Evolutionary conservation across 1,284 basidiomycete genomes (phyloP).

Genomic region (Cryptococcus sp.): DNA sequence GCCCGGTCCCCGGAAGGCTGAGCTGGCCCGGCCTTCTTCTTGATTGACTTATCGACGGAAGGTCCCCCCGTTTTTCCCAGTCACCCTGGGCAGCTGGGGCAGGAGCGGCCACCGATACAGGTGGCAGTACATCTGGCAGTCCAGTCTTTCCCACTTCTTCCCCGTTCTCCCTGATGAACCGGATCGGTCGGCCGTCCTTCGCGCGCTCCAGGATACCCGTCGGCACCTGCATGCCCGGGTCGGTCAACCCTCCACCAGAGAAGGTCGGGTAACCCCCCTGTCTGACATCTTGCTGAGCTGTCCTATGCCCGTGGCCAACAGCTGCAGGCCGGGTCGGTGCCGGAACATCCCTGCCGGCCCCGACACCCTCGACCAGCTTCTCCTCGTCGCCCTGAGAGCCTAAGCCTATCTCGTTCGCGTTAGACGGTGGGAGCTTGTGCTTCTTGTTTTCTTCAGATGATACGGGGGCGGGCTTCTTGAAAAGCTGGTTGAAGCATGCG

Average conservation of each 20-base stretch:
- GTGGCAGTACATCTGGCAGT: neutral
- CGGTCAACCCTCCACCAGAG: constrained; percentile 19
- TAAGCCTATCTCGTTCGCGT: constrained; percentile 20
- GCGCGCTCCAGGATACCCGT: constrained; percentile 22
- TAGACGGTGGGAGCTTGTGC: constrained; percentile 10
- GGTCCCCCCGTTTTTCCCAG: neutral
- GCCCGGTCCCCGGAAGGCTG: too few species aligned
- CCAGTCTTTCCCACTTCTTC: neutral
- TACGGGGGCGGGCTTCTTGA: neutral
- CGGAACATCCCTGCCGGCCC: neutral
- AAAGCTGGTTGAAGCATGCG: constrained; percentile 20
- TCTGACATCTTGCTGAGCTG: constrained; percentile 18
- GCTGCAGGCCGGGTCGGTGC: neutral
- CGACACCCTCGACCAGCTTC: neutral
- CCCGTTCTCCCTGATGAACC: constrained; percentile 19
- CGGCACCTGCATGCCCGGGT: constrained; percentile 27
- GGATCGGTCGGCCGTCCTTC: constrained; percentile 13
- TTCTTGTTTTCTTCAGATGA: neutral
- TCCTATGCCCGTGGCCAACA: neutral
- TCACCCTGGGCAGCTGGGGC: neutral
- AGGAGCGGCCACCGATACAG: neutral
- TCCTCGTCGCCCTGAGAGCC: constrained; percentile 14
- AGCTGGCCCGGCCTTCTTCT: neutral
- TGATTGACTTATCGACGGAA: constrained; percentile 6
- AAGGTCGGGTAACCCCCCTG: constrained; percentile 40